Base-by-base conservation (phyloP, 1,284 basidiomycete species). In the Ustilago crameri region DNA sequence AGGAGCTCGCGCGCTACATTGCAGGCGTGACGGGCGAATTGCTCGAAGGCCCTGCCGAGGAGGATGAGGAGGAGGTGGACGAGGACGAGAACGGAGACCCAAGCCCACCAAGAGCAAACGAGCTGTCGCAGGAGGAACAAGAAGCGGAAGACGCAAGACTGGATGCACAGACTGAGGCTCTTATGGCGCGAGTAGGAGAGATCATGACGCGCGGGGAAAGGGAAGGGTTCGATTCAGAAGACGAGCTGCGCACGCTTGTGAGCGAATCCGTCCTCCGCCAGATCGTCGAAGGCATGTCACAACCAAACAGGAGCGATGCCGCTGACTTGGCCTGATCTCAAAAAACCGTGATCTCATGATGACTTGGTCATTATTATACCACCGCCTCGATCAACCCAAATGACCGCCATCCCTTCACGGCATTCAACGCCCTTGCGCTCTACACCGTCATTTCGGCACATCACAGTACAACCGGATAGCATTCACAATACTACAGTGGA, bases 1-100 rank as follows among this genome's bases (percentile, higher is more conserved):
- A 61, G 7, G 78, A 80, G 12, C 15, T 82, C 20, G 77, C 79
- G 3, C 42, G 38, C 12, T 82, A 81, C 44, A 61, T 82, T 4
- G 52, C 69, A 14, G 52, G 56, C 5, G 44, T 78, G 0, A 77
- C 78, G 2, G 79, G 79, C 4, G 78, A 81, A 54, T 53, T 53
- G 8, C 51, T 62, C 9, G 20, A 49, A 18, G 37, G 47, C 23
- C 48, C 50, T 1, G 24, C 8, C 18, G 58, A 64, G 22, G 63
- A 65, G 1, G 63, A 72, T 2, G 57, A 57, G 2, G 54, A 54
- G 7, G 63, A 58, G 8, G 55, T 48, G 9, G 67, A 68, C 3
- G 59, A 61, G n/a, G 64, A 74, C 45, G 62, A 70, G 48, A 62
- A 74, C 18, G 56, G 57, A 14, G 55, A 54, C 3, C 51, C 55